Base-by-base conservation (phyloP, 106 monocot species). In the Cymbidium sinense region DNA sequence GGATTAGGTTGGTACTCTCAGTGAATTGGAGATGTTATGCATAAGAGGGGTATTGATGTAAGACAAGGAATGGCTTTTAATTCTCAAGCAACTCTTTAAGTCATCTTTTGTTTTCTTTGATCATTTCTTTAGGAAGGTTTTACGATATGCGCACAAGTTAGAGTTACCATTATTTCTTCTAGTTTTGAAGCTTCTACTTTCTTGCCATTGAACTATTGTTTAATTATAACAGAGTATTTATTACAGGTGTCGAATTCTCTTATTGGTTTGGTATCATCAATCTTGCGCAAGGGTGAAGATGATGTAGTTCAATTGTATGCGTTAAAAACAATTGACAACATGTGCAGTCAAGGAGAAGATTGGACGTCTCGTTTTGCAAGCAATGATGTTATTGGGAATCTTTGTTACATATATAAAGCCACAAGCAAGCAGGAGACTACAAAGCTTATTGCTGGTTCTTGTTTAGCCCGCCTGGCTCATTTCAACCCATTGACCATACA, bases 201-300 rank as follows among this genome's bases (percentile, higher is more conserved):
- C 23, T 64, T 30, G 64, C 28, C 64, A 29, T 64, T 28, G 64
- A 64, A 29, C 23, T 64, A 29, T 64, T 64, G 23, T 10, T 64
- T 64, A 29, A 4, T 33, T 30, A n/a, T 29, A 65, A 67, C 15
- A 12, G 33, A 67, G 18, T 77, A 23, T 69, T 72, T 50, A 31
- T 44, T 36, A 73, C 81, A 99, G 99, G 92, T 99, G 13, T 82
- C 99, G 35, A 92, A 58, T 86, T 87, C 94, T 28, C 87, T 95
- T n/a, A 85, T 93, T 78, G 85, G 84, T 47, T 81, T 95, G 79
- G 89, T 99, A 23, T 92, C 92, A 77, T 99, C 99, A 28, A 87
- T 99, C 34, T 78, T 99, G 75, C 88, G 90, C 20, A 99, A 89
- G 82, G 99, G 95, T 75, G 95, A 95, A 71, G 99, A 99, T 89